phyloP scores from a whole-genome alignment of 2,329 filamentous ascomycete species.

The Diaporthe citriasiana region DNA sequence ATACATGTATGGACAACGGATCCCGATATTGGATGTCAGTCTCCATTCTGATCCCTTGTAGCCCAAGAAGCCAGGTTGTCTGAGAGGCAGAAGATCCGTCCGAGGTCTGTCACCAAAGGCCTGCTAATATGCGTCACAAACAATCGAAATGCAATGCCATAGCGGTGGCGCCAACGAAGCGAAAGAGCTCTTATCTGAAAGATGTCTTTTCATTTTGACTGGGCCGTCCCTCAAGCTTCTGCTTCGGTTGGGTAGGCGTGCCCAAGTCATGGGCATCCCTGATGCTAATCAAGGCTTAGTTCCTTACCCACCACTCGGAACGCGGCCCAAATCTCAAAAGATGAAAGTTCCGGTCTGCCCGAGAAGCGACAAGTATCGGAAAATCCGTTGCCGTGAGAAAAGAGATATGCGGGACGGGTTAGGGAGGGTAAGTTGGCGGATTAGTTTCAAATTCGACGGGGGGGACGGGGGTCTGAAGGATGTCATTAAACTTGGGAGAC shows the following conservation, averaged over 20 bases:
- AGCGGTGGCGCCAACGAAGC: too few relatives aligned
- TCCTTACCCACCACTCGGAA: neutral
- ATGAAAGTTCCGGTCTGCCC: neutral
- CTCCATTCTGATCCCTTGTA: neutral
- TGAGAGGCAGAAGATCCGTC: too few relatives aligned
- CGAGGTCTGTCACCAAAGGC: too few relatives aligned
- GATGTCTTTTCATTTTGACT: neutral
- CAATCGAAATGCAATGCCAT: too few relatives aligned
- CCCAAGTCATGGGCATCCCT: neutral
- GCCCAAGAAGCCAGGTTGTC: neutral
- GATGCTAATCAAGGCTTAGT: neutral
- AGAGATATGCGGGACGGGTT: neutral
- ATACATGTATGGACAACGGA: too few relatives aligned
- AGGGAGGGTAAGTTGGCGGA: constrained; percentile 3
- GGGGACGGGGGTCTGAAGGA: neutral
- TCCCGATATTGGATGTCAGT: too few relatives aligned
- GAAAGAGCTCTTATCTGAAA: neutral
- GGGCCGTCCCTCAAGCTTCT: neutral
- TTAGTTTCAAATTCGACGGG: constrained; percentile 11
- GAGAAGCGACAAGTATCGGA: neutral
- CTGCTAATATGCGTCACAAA: too few relatives aligned
- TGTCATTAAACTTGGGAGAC: constrained; percentile 2
- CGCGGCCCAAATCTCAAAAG: neutral
- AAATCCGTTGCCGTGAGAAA: neutral
- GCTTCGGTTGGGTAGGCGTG: neutral